Base-by-base conservation (phyloP, 257 asterid species). In the Ophiorrhiza pumila region DNA sequence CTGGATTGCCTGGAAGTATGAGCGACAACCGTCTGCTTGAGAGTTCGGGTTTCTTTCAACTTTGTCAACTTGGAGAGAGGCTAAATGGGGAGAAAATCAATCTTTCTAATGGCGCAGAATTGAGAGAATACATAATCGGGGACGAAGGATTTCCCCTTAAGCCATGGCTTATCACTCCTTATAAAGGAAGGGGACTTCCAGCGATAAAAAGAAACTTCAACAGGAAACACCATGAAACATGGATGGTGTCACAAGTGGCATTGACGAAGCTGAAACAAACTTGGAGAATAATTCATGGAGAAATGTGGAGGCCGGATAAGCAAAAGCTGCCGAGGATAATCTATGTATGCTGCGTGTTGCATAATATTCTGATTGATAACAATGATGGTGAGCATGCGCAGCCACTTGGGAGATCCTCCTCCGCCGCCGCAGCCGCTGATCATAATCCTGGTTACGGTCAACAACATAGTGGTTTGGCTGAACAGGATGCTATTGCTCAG, bases 81-180 rank as follows among this genome's bases (percentile, higher is more conserved):
- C 71, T 81, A 9, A 43, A 65, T 4, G 80, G 80, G 11, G 12
- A 49, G 37, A 74, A 52, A 42, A 27, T 65, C 10, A 69, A 70
- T 71, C 80, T 74, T 18, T 41, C 82, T 20, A 47, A 39, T 4
- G 73, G 66, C n/a, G 32, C 10, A 2, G 62, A 68, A 32, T 10
- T 76, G 7, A 67, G 80, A 68, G 76, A 72, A 53, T 76, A 72
- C 56, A 61, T 80, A 7, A 47, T 76, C 53, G 83, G 83, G 20
- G 80, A 80, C 31, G 68, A 46, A 0, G 84, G 80, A 13, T 80
- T 72, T 58, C 83, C 83, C 46, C 80, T 75, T 71, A 39, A 76
- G 68, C 83, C 80, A 15, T 80, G 83, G 83, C 76, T 80, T 42
- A 65, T 80, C 5, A 76, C 80, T 71, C 83, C 80, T n/a, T 80